Base-by-base conservation (phyloP, 2,329 filamentous ascomycete species). In the Neofusicoccum laricinum region DNA sequence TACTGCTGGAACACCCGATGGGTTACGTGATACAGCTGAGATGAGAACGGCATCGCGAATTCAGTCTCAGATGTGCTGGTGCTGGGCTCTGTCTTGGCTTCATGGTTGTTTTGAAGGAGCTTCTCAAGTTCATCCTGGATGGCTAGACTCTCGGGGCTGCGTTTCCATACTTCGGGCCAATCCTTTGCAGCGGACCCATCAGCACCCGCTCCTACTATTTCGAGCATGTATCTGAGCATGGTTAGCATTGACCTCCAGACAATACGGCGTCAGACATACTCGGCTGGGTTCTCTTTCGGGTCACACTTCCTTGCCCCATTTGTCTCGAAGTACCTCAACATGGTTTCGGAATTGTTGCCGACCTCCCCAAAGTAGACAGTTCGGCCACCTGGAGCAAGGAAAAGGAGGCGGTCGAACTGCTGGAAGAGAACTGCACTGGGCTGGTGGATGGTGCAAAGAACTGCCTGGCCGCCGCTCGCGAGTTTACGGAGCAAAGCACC, bases 241-340 rank as follows among this genome's bases (percentile, higher is more conserved):
- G 25, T 50, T 3, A 50, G 46, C 45, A 14, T 1, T 30, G 5
- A n/a, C 14, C 19, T 17, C 15, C 8, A 45, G 41, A 5, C 3
- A 3, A 10, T 14, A 8, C 21, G 15, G 12, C 3, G 8, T 32
- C 25, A 1, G 30, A n/a, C 46, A 6, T 55, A 55, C 75, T 93
- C 90, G 1, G 90, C 90, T 0, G 90, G 90, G 68, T 92, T 92
- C 67, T 89, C 88, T 0, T 86, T 81, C 1, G 82, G 74, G 7
- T 79, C 81, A 65, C 89, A 90, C 50, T 78, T 76, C 2, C 85
- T 79, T 1, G 85, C 87, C 3, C 89, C 89, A 63, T 90, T 85
- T 10, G 75, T 70, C 71, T 88, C 85, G 65, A 93, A 93, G 73
- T 82, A 81, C 45, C 78, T 69, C 2, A 80, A 69, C 0, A 82